phyloP scores from a whole-genome alignment of 2,329 filamentous ascomycete species.

The Hymenoscyphus fraxineus region DNA sequence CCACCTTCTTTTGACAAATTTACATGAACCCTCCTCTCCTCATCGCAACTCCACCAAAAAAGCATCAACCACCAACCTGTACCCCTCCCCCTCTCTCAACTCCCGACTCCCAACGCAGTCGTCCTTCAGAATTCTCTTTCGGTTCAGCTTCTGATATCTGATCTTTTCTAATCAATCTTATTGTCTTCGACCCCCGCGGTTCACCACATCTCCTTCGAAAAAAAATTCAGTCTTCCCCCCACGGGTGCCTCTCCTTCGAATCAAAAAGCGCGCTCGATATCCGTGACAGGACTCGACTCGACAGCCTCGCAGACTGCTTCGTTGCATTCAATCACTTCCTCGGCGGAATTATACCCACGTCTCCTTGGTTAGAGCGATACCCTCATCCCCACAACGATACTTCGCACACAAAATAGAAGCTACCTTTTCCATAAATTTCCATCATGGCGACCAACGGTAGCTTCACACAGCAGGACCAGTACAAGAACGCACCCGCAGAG shows the following conservation, averaged over 20 bases:
- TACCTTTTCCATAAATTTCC: slow-evolving; percentile 11
- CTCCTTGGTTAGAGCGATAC: slow-evolving; percentile 14
- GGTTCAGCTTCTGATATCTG: slow-evolving; percentile 24
- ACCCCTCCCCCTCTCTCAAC: slow-evolving; percentile 12
- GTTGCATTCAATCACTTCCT: slow-evolving; percentile 10
- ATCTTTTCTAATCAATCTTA: slow-evolving; percentile 28
- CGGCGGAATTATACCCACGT: not conserved
- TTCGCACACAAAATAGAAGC: not conserved
- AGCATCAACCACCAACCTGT: slow-evolving; percentile 17
- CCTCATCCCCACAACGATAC: slow-evolving; percentile 8
- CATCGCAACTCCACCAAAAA: slow-evolving; percentile 11
- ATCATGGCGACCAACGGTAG: slow-evolving; percentile 36
- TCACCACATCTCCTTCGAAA: slow-evolving; percentile 19
- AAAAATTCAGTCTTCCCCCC: slow-evolving; percentile 13
- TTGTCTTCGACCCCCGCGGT: slow-evolving; percentile 24
- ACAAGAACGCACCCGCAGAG: slow-evolving; percentile 32
- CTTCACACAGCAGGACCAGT: slow-evolving; percentile 35
- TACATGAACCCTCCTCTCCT: not conserved
- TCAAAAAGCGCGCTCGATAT: slow-evolving; percentile 29
- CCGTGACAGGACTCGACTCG: slow-evolving; percentile 32
- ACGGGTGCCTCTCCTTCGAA: slow-evolving; percentile 15
- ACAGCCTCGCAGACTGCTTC: slow-evolving; percentile 16
- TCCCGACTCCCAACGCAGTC: slow-evolving; percentile 12
- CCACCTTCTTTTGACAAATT: slow-evolving; percentile 11
- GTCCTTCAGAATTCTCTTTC: slow-evolving; percentile 25